phyloP scores from a whole-genome alignment of 2,329 filamentous ascomycete genomes.

The Colletotrichum tamarilloi region DNA sequence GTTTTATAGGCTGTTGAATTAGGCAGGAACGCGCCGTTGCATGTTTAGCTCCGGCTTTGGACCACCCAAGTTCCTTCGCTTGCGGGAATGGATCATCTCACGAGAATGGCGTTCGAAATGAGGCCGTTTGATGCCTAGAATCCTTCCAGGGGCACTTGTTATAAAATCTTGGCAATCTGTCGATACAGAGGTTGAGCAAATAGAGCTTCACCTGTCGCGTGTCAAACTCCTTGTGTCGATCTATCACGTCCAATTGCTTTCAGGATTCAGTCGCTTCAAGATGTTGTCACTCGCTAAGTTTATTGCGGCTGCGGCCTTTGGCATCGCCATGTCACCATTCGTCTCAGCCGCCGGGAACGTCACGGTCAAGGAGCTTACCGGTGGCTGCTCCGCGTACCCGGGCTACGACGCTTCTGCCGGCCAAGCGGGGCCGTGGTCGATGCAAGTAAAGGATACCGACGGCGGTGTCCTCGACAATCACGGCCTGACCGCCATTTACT shows the following conservation, averaged over 20 bases:
- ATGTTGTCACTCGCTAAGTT: neutral
- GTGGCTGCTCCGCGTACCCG: slow-evolving; percentile 24
- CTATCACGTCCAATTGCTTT: no score
- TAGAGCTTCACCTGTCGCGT: neutral
- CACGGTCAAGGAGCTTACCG: neutral
- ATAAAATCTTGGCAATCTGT: neutral
- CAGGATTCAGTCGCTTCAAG: neutral
- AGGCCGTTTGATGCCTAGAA: neutral
- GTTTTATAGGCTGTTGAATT: neutral
- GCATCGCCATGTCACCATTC: neutral
- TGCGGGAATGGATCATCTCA: neutral
- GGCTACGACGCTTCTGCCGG: slow-evolving; percentile 6
- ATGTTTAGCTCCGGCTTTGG: neutral
- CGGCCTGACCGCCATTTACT: neutral
- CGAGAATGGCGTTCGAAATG: neutral
- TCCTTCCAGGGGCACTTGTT: neutral
- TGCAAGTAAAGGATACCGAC: neutral
- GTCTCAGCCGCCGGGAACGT: neutral
- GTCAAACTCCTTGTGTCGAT: neutral
- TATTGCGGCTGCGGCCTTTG: neutral
- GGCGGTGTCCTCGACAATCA: slow-evolving; percentile 8
- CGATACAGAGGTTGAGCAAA: neutral
- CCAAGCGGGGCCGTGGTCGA: slow-evolving; percentile 17
- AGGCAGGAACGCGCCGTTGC: slow-evolving; percentile 17
- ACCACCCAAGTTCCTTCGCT: slow-evolving; percentile 10